Conservation (phyloP, 2,329 filamentous ascomycete genomes). For the Zymoseptoria tritici region DNA sequence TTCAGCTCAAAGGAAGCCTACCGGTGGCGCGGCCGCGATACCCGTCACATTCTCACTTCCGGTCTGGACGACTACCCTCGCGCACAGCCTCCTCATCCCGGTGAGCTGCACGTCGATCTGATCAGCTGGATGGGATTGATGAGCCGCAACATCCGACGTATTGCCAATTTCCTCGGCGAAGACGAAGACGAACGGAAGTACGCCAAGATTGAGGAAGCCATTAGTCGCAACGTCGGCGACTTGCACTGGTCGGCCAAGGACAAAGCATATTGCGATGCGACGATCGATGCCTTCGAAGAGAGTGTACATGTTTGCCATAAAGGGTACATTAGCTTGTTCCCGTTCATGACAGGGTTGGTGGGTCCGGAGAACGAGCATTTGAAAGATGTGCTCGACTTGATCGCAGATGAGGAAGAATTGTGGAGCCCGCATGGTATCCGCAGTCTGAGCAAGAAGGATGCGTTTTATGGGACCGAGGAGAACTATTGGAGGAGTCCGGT, state of each 20-base stretch:
- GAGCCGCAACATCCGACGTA: slow-evolving; percentile 74
- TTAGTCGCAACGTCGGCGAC: slow-evolving; percentile 79
- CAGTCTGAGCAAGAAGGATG: slow-evolving; percentile 75
- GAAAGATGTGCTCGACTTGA: slow-evolving; percentile 65
- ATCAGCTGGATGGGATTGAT: slow-evolving; percentile 98
- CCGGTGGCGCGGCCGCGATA: slow-evolving; percentile 85
- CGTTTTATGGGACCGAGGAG: slow-evolving; percentile 80
- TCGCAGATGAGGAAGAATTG: slow-evolving; percentile 75
- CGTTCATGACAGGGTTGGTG: slow-evolving; percentile 78
- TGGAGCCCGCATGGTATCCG: slow-evolving; percentile 86
- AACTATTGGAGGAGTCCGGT: slow-evolving; percentile 96
- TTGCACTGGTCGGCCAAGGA: slow-evolving; percentile 82
- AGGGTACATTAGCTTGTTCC: slow-evolving; percentile 89
- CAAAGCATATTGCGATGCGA: slow-evolving; percentile 87
- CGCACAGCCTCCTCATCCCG: slow-evolving; percentile 85
- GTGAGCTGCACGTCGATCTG: slow-evolving; percentile 89
- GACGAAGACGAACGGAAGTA: slow-evolving; percentile 70
- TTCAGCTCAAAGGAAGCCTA: slow-evolving; percentile 89
- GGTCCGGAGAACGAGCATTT: slow-evolving; percentile 66
- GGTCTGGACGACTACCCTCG: slow-evolving; percentile 95
- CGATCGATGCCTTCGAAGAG: slow-evolving; percentile 92
- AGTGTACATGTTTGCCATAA: slow-evolving; percentile 86
- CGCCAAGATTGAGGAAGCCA: slow-evolving; percentile 63
- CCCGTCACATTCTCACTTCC: slow-evolving; percentile 81
- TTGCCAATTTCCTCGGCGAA: slow-evolving; percentile 68